Percentiles rank a stretch among this genome's conserved stretches.
Conservation (phyloP, 1,284 basidiomycete genomes). For the Tilletia indica region DNA sequence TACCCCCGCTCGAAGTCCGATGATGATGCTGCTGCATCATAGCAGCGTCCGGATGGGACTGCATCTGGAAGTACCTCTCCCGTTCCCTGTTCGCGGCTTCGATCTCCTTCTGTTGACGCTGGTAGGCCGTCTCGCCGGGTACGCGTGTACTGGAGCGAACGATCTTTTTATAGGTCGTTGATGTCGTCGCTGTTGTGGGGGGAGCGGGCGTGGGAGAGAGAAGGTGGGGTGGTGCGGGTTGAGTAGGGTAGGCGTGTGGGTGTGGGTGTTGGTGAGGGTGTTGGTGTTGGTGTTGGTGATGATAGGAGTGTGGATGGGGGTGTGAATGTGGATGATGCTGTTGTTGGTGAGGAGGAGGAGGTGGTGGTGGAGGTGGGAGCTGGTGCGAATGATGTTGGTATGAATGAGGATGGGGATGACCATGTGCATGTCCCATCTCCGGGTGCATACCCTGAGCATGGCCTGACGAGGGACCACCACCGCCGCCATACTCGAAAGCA, state of each 20-base stretch:
- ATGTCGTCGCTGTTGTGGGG: background rate
- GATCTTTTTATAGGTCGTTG: background rate
- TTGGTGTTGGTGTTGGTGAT: background rate
- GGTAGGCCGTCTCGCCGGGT: conserved; percentile 12
- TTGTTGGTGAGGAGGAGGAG: background rate
- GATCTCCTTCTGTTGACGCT: conserved; percentile 15
- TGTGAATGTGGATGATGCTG: background rate
- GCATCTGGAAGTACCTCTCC: background rate
- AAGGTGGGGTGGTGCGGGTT: background rate
- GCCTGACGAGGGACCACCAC: background rate
- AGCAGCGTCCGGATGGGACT: background rate
- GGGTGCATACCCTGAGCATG: conserved; percentile 7
- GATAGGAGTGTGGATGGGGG: background rate
- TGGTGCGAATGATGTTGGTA: background rate
- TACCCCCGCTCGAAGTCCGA: background rate
- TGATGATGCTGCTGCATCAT: background rate
- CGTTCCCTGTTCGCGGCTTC: background rate
- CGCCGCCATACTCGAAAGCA: conserved; percentile 15
- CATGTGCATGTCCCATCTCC: background rate
- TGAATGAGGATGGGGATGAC: conserved; percentile 2
- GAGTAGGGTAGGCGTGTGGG: background rate
- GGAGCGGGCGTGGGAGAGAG: background rate
- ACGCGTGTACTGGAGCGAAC: conserved; percentile 9
- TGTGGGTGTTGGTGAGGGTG: conserved; percentile 3
- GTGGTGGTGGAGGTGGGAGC: background rate